phyloP scores from a whole-genome alignment of 2,329 filamentous ascomycete species.

The Epichloe uncinata region DNA sequence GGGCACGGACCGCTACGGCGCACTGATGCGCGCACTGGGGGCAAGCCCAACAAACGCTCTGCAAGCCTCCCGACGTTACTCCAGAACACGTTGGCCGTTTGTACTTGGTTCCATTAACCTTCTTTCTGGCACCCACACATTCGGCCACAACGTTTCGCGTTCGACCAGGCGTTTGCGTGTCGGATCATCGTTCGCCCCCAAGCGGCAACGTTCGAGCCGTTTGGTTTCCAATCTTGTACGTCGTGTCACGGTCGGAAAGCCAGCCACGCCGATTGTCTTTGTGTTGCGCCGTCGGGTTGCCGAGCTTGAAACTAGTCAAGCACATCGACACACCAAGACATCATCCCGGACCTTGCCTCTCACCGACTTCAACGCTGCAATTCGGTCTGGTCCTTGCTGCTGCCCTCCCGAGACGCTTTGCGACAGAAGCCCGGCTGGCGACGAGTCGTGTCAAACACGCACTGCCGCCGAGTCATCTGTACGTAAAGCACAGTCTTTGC shows the following conservation, averaged over 20 bases:
- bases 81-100: too few species aligned
- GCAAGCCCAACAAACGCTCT: neutral
- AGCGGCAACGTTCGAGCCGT: neutral
- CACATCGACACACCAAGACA: neutral
- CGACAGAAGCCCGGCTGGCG: neutral
- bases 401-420: neutral
- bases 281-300: neutral
- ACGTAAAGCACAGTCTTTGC: neutral
- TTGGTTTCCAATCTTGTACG: neutral
- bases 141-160: neutral
- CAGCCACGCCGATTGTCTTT: neutral
- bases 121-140: neutral
- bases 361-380: neutral
- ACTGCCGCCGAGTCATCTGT: neutral
- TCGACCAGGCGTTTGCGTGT: neutral
- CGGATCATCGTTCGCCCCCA: neutral
- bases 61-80: too few species aligned
- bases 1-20: too few species aligned
- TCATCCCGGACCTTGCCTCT: neutral
- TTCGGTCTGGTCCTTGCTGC: neutral
- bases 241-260: neutral
- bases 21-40: too few species aligned
- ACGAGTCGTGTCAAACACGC: neutral
- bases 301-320: neutral
- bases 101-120: neutral